A percentile compares a stretch with the other conserved stretches of the same genome.
Conservation (phyloP, 164 flowering plant species). For the Paratinospora sagittata region DNA sequence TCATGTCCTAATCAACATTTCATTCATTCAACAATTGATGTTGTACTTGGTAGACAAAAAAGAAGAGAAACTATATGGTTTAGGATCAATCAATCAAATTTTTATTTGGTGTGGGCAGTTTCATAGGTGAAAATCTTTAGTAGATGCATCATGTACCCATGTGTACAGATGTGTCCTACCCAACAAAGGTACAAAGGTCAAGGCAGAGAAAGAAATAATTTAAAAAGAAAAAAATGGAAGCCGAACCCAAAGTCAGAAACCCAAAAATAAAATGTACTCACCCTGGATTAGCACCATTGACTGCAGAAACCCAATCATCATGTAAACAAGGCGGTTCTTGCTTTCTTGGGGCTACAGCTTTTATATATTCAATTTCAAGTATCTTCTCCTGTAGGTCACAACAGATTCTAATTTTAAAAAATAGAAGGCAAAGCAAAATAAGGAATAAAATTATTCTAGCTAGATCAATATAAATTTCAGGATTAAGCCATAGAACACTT, state of each 20-base stretch:
- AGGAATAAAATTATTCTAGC: background rate
- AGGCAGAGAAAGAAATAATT: background rate
- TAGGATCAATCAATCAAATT: too few relatives aligned
- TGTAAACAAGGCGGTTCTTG: constrained; percentile 78
- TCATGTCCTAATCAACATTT: too few relatives aligned
- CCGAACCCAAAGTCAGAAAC: background rate
- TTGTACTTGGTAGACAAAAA: too few relatives aligned
- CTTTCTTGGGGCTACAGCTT: constrained; percentile 68
- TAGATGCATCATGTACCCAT: too few relatives aligned
- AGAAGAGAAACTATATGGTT: too few relatives aligned
- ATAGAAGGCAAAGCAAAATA: background rate
- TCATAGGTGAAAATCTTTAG: too few relatives aligned
- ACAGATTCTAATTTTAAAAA: constrained; percentile 1
- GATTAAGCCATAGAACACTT: background rate
- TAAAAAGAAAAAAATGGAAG: too few relatives aligned
- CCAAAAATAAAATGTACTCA: constrained; percentile 21
- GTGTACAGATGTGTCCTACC: too few relatives aligned
- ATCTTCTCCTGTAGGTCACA: constrained; percentile 58
- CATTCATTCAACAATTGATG: too few relatives aligned
- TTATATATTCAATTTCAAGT: constrained; percentile 87
- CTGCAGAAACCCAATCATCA: constrained; percentile 98
- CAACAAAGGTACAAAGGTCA: background rate
- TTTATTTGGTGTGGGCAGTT: too few relatives aligned
- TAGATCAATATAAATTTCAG: background rate
- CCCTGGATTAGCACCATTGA: constrained; percentile 78